Evolutionary conservation across 306 rosid species (phyloP).

Genomic region (Cucurbita argyrosperma): DNA sequence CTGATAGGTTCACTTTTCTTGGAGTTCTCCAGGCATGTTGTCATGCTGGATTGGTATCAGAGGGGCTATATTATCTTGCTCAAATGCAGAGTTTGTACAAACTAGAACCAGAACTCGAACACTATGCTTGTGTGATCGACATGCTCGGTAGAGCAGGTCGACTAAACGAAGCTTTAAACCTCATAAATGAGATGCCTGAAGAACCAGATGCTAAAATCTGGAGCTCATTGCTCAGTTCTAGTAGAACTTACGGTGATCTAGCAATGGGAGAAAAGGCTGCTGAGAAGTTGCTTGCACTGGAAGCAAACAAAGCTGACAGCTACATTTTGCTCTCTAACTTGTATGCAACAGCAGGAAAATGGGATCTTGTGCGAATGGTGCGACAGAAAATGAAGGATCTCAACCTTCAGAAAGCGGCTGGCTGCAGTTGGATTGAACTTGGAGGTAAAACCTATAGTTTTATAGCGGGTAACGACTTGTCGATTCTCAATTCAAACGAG

Average conservation of each 20-base stretch:
- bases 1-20: slow-evolving; percentile 56
- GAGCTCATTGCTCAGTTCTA: slow-evolving; percentile 77
- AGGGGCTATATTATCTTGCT: slow-evolving; percentile 40
- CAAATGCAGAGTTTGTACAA: slow-evolving; percentile 45
- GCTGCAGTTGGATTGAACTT: slow-evolving; percentile 75
- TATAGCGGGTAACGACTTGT: slow-evolving; percentile 33
- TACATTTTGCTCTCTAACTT: slow-evolving; percentile 57
- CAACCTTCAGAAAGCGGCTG: slow-evolving; percentile 59
- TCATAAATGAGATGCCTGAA: slow-evolving; percentile 42
- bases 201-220: slow-evolving; percentile 70
- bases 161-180: slow-evolving; percentile 46
- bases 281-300: slow-evolving; percentile 32
- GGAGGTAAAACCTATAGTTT: slow-evolving; percentile 58
- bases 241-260: slow-evolving; percentile 45
- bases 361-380: slow-evolving; percentile 55
- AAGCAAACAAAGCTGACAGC: slow-evolving; percentile 49
- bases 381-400: slow-evolving; percentile 54
- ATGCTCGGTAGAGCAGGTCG: slow-evolving; percentile 67
- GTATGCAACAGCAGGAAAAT: slow-evolving; percentile 54
- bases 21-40: slow-evolving; percentile 69
- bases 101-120: slow-evolving; percentile 52
- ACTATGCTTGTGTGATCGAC: slow-evolving; percentile 68
- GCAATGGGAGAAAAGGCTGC: slow-evolving; percentile 39
- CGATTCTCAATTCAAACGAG: slow-evolving; percentile 13
- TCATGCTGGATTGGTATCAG: slow-evolving; percentile 57